Evolutionary conservation across 805 yeast genomes (phyloP), one percentile per base, ranked within the genome.

Genomic region (Pachysolen tannophilus): DNA sequence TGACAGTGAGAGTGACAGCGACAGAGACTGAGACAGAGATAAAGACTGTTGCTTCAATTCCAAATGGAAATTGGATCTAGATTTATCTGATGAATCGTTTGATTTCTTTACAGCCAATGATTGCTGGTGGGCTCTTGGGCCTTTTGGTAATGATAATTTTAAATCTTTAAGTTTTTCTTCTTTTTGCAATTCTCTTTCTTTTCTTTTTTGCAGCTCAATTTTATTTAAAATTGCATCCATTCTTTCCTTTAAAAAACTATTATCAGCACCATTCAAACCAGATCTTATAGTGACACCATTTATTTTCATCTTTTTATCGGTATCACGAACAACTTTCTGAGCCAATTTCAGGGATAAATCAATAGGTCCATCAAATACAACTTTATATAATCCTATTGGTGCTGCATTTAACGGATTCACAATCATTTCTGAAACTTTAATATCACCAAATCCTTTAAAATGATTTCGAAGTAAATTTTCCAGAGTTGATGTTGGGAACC

Each of bases 321-420:
- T 58, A 13, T 56, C 61, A 13, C 55, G 47, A 1, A 65, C 60
- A 0, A 79, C 79, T 26, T 44, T 50, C 15, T 52, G 41, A 1
- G 82, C 83, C 2, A 67, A 46, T 28, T 49, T 50, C 23, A 67
- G 68, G 1, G 80, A 72, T n/a, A 49, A 45, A 17, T 65, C 69
- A n/a, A 55, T 39, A 13, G 75, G 61, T 3, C 85, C 84, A 39
- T 67, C 78, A 55, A 69, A 87, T 39, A 69, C 63, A 34, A 85
- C 61, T 15, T 72, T 58, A 33, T 80, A 80, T 16, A 86, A 61
- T 8, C 94, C 92, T 27, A 87, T 55, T 0, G 94, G 88, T 14
- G 78, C 81, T 3, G 87, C 95, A 29, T 83, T 77, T 16, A 65
- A 63, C 1, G 90, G 84, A 49, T 87, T 92, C 37, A 68, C 72